Conservation (phyloP, 345 rosid genomes). For the Heritiera fomes region DNA sequence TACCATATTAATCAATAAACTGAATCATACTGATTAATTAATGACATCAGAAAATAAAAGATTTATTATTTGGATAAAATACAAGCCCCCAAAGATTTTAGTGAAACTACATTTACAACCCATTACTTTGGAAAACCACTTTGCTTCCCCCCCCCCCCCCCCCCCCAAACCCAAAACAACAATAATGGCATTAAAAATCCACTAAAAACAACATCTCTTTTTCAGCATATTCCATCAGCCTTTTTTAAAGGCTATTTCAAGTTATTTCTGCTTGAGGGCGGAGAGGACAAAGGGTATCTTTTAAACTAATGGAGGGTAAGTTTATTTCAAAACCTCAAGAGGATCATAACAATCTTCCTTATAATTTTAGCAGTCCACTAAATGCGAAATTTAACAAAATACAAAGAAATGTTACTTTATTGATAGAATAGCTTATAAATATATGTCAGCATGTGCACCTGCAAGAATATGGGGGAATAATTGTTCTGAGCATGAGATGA, state of each 20-base stretch:
- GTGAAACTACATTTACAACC: background rate
- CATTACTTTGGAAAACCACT: background rate
- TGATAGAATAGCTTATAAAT: slow-evolving; percentile 4
- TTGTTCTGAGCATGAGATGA: slow-evolving; percentile 78
- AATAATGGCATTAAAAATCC: background rate
- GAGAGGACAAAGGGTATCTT: background rate
- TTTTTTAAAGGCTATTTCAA: background rate
- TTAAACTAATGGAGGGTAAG: background rate
- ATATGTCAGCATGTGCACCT: slow-evolving; percentile 45
- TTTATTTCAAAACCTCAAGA: background rate
- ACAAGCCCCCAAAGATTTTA: background rate
- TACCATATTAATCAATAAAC: background rate
- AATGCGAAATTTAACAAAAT: background rate
- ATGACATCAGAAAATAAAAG: background rate
- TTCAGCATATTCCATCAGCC: background rate
- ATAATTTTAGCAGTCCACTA: background rate
- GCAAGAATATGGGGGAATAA: slow-evolving; percentile 93
- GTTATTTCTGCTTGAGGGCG: background rate
- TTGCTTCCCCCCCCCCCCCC: background rate
- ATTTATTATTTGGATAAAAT: background rate
- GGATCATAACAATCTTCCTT: background rate
- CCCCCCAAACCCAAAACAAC: background rate
- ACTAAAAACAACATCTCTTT: background rate
- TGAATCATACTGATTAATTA: background rate
- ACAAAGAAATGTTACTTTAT: background rate